These are phyloP conservation scores for Penicillium sp. DNA, from an alignment of 2,329 filamentous ascomycete genomes.

Conservation along the genomic window DNA sequence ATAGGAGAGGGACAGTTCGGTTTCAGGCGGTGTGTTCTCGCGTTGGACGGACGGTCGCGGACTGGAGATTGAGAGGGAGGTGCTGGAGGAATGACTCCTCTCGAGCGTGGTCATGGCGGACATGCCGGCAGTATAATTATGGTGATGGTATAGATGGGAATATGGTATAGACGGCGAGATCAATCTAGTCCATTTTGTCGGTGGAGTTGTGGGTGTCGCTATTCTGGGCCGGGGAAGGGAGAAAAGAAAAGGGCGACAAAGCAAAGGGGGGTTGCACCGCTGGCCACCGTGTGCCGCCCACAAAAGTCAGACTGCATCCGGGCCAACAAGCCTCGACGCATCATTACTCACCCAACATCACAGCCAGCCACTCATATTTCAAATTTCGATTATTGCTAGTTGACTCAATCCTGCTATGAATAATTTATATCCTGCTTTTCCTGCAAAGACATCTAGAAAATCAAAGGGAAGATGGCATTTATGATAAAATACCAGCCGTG, in stretches of 20 bases:
- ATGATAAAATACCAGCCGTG: conserved; percentile 7
- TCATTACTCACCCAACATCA: conserved; percentile 4
- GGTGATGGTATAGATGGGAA: too few relatives aligned
- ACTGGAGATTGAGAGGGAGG: conserved; percentile 36
- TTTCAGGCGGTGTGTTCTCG: conserved; percentile 35
- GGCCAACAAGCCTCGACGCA: not conserved
- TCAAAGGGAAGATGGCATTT: not conserved
- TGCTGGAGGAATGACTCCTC: conserved; percentile 37
- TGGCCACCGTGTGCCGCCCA: not conserved
- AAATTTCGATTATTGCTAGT: not conserved
- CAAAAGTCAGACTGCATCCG: not conserved
- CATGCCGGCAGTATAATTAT: conserved; percentile 9
- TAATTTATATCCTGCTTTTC: not conserved
- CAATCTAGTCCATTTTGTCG: conserved; percentile 15
- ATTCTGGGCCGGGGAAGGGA: conserved; percentile 5
- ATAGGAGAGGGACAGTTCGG: conserved; percentile 35
- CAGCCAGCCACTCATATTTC: not conserved
- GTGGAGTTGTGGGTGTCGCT: conserved; percentile 3
- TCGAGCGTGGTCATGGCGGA: conserved; percentile 35
- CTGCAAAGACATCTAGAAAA: not conserved
- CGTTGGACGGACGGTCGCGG: conserved; percentile 33
- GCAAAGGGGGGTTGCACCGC: conserved; percentile 11
- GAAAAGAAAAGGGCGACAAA: conserved; percentile 11
- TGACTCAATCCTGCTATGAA: not conserved
- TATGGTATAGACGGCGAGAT: not conserved